Conservation (phyloP, 768 basidiomycete genomes). For the Suillus ampliporus region DNA sequence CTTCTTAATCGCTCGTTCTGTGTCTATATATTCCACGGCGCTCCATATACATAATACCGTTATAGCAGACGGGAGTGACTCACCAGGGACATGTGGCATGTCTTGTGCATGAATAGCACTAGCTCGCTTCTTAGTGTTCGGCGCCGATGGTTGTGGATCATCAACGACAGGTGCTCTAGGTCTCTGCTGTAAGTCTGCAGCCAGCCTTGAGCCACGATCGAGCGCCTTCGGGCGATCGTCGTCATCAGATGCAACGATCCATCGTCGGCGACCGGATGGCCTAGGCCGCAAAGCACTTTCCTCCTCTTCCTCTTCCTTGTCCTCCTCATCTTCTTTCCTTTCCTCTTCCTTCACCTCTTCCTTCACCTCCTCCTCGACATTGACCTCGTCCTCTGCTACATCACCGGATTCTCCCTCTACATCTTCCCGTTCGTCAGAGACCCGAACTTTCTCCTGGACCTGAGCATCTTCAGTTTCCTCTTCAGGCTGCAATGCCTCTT, state of each 20-base stretch:
- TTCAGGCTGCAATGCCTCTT: not conserved
- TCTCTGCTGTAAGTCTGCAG: not conserved
- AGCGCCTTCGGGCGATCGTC: not conserved
- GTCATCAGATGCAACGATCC: not conserved
- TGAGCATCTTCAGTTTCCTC: not conserved
- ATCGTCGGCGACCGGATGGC: not conserved
- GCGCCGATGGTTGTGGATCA: not conserved
- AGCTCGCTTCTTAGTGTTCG: not conserved
- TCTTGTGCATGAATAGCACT: not conserved
- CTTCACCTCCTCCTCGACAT: not conserved
- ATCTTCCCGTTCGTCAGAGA: not conserved
- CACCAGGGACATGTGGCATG: not conserved
- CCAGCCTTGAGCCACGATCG: not conserved
- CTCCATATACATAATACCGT: too few species aligned
- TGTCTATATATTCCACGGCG: not conserved
- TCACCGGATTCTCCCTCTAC: not conserved
- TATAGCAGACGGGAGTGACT: not conserved
- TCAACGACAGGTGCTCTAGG: not conserved
- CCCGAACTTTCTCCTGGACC: not conserved
- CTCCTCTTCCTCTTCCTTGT: not conserved
- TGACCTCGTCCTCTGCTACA: not conserved
- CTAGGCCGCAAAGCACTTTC: not conserved
- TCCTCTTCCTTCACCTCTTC: not conserved
- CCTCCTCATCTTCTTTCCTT: not conserved
- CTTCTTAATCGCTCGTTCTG: not conserved